Conservation (phyloP, 305 asterid species). For the Andrographis paniculata region DNA sequence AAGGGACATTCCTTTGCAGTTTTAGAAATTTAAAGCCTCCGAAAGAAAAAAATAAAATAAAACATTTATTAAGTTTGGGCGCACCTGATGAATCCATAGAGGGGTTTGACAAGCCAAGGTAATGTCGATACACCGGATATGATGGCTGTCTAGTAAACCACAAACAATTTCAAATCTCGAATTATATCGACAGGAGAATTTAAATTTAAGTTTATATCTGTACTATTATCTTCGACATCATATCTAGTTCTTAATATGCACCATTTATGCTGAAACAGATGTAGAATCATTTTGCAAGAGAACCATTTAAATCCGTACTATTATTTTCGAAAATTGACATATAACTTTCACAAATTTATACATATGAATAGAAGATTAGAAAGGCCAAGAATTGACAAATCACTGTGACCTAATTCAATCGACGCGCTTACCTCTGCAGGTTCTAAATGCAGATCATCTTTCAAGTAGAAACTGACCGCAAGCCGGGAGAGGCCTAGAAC, state of each 20-base stretch:
- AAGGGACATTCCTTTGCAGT: constrained; percentile 13
- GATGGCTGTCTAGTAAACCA: constrained; percentile 83
- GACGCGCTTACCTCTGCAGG: constrained; percentile 83
- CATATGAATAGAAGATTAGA: not conserved
- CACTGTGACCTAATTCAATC: constrained; percentile 10
- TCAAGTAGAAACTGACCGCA: constrained; percentile 88
- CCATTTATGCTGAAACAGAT: no score
- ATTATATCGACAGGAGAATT: not conserved
- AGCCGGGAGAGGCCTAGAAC: constrained; percentile 85
- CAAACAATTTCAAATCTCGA: constrained; percentile 29
- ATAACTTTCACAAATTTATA: constrained; percentile 5
- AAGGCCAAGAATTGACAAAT: not conserved
- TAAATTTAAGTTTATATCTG: not conserved
- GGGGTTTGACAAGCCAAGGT: constrained; percentile 92
- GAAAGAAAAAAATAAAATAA: constrained; percentile 7
- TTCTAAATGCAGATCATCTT: constrained; percentile 89
- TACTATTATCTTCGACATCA: constrained; percentile 5
- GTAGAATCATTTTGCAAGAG: constrained; percentile 5
- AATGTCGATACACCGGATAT: constrained; percentile 76
- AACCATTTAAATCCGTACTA: not conserved
- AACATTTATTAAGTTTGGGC: constrained; percentile 11
- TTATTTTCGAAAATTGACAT: not conserved
- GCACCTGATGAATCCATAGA: constrained; percentile 94
- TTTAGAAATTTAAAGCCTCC: constrained; percentile 1
- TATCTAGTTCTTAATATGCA: not conserved